These are phyloP conservation scores for Komagataella populi DNA, from an alignment of 805 yeast genomes.

Conservation along the genomic window DNA sequence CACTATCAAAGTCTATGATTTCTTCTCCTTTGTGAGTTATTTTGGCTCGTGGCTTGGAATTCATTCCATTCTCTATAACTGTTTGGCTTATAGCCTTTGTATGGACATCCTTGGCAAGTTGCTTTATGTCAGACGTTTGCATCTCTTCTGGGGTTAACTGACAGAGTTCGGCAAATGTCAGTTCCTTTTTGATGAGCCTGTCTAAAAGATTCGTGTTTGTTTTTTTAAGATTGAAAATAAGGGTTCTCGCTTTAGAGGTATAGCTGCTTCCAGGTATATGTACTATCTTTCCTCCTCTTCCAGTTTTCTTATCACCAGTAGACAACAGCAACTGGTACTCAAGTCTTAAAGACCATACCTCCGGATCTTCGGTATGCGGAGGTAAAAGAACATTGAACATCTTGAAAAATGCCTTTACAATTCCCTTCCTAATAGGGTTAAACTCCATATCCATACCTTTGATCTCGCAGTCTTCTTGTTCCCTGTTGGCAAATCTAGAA, in stretches of 20 bases:
- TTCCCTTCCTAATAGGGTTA: neutral
- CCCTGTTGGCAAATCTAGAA: conserved; percentile 1
- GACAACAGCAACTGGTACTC: neutral
- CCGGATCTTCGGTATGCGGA: neutral
- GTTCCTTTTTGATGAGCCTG: conserved; percentile 38
- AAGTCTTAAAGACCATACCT: neutral
- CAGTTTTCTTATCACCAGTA: neutral
- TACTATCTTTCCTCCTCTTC: neutral
- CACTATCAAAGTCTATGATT: conserved; percentile 41
- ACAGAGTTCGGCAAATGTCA: conserved; percentile 47
- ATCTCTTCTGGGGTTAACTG: conserved; percentile 61
- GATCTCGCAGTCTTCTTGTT: neutral
- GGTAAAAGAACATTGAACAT: neutral
- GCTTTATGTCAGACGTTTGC: conserved; percentile 60
- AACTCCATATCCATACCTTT: neutral
- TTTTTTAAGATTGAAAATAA: conserved; percentile 45
- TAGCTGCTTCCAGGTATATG: conserved; percentile 22
- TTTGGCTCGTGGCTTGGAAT: conserved; percentile 50
- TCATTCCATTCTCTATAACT: conserved; percentile 37
- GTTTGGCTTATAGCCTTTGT: conserved; percentile 56
- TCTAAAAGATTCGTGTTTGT: conserved; percentile 44
- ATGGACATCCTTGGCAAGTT: conserved; percentile 58
- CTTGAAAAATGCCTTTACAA: neutral
- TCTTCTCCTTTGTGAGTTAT: conserved; percentile 87
- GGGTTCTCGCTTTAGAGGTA: conserved; percentile 54